Evolutionary conservation across 2,329 filamentous ascomycete genomes (phyloP), one percentile per base, ranked within the genome.

Genomic region (Botrytis fragariae): DNA sequence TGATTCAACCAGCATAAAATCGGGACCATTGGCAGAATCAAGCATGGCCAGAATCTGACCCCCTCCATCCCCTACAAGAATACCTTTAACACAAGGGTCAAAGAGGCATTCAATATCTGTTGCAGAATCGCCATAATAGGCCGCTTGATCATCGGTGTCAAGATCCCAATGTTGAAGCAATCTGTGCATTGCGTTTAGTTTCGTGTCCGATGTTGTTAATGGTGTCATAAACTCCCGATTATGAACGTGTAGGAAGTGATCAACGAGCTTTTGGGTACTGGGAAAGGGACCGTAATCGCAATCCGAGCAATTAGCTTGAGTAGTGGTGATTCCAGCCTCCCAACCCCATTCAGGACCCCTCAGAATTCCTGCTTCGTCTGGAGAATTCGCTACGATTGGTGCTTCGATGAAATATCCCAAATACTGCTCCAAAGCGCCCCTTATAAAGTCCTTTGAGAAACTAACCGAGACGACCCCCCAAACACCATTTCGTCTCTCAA

Each of bases 91-190:
- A 68, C 72, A 71, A 63, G 74, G 70, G 29, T 76, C 74, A 14
- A 75, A 74, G 42, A 81, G 74, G 64, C 79, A 80, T 71, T 79
- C 79, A 7, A 81, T 69, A 68, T 81, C 80, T 42, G 78, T 80
- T 14, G 72, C 73, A 5, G 78, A 79, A 73, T 81, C 80, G 4
- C 80, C 80, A 60, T 80, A 74, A 73, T 81, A 81, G 4, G 80
- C 68, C 4, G 76, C 44, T 29, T 68, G 70, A 4, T 51, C 67
- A 37, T 61, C 12, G 20, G 35, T 37, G 35, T 59, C 64, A 20
- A 22, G 20, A 2, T 39, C 48, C 76, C 75, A 77, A 7, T 22
- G 20, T 12, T 72, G 25, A 29, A 78, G 18, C 37, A 79, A 39
- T 18, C 70, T 54, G 16, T 72, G 75, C 78, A 79, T 77, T 3